These are phyloP conservation scores for Eimeria falciformis DNA, from an alignment of 169 alveolate genomes.

Conservation along the genomic window DNA sequence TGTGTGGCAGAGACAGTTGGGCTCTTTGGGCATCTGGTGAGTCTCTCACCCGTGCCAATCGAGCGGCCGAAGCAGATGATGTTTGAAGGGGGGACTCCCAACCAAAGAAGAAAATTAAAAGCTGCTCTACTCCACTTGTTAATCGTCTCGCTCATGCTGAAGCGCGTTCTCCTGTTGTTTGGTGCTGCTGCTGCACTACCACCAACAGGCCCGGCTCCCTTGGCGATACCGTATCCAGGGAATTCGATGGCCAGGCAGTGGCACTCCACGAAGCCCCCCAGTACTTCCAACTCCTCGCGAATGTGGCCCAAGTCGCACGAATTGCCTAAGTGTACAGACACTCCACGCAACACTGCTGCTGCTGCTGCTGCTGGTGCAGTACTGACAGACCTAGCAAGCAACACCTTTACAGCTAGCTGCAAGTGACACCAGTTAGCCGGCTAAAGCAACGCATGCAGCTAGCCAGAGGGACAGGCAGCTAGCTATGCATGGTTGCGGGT, in stretches of 20 bases:
- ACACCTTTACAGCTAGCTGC: not conserved
- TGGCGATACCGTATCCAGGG: conserved; percentile 81
- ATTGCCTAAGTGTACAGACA: conserved; percentile 84
- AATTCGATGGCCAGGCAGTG: conserved; percentile 88
- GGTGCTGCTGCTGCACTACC: not conserved
- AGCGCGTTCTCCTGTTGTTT: not conserved
- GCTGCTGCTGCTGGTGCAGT: too few relatives aligned
- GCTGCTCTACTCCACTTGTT: conserved; percentile 88
- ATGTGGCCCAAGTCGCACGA: conserved; percentile 91
- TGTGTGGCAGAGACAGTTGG: too few relatives aligned
- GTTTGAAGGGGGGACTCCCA: conserved; percentile 84
- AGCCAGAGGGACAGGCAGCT: not conserved
- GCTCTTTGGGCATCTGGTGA: too few relatives aligned
- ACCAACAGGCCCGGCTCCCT: not conserved
- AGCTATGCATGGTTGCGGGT: too few relatives aligned
- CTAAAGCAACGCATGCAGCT: not conserved
- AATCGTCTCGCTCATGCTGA: conserved; percentile 78
- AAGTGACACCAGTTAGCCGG: not conserved
- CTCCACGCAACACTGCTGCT: too few relatives aligned
- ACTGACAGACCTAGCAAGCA: not conserved
- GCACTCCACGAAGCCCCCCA: conserved; percentile 82
- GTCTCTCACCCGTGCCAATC: conserved; percentile 91
- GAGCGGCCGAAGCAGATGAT: conserved; percentile 89
- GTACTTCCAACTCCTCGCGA: conserved; percentile 84
- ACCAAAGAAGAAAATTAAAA: conserved; percentile 84